Percentiles rank a stretch among this genome's conserved stretches.
These are phyloP conservation scores for Phytopythium helicoides DNA, from an alignment of 352 stramenopile species.

Conservation along the genomic window DNA sequence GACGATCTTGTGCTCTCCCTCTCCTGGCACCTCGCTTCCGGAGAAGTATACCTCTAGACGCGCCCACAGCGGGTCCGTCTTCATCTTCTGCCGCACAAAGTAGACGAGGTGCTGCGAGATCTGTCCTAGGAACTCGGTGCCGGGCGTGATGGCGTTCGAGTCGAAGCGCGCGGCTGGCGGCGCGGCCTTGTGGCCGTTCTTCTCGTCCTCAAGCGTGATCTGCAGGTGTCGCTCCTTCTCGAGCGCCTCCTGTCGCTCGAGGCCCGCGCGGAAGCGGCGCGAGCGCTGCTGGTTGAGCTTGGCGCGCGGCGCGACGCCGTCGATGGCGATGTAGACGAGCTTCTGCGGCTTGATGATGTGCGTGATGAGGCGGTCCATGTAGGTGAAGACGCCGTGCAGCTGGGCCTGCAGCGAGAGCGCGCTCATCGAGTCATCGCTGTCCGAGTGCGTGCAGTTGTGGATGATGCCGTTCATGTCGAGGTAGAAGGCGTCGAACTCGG, in stretches of 20 bases:
- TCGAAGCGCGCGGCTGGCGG: constrained; percentile 88
- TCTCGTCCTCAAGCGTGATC: constrained; percentile 75
- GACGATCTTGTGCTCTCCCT: constrained; percentile 99
- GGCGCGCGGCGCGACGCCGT: constrained; percentile 97
- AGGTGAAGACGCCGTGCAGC: constrained; percentile 90
- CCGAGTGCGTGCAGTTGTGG: constrained; percentile 98
- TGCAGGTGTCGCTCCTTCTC: constrained; percentile 69
- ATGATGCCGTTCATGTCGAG: constrained; percentile 99
- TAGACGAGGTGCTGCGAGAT: constrained; percentile 89
- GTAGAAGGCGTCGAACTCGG: constrained; percentile 99
- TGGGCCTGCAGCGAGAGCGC: constrained; percentile 93
- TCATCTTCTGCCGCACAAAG: constrained; percentile 96
- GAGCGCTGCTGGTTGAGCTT: constrained; percentile 99
- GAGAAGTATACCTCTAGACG: constrained; percentile 97
- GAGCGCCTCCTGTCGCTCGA: constrained; percentile 71
- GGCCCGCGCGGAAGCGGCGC: constrained; percentile 90
- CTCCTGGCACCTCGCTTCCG: constrained; percentile 96
- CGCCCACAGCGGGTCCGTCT: constrained; percentile 94
- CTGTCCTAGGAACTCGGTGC: constrained; percentile 98
- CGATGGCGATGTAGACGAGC: constrained; percentile 98
- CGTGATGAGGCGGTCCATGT: constrained; percentile 95
- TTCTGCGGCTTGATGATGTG: constrained; percentile 96
- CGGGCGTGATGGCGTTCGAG: constrained; percentile 99
- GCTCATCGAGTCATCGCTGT: constrained; percentile 88
- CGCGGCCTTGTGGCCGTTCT: constrained; percentile 41